Conservation (phyloP, 805 yeast genomes). For the Saturnispora hagleri region DNA sequence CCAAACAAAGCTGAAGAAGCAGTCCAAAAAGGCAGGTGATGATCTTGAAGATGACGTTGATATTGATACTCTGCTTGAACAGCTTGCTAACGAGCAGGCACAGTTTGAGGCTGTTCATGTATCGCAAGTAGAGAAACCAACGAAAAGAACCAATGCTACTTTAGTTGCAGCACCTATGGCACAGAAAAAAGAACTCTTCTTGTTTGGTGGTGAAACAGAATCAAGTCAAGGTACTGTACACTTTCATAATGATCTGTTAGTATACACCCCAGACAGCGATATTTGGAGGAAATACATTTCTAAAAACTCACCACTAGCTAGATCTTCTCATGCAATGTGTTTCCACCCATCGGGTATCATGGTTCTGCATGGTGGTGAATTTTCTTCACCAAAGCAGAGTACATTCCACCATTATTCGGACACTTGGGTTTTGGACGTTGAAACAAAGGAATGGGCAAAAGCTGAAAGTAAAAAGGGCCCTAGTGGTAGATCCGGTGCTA, state of each 20-base stretch:
- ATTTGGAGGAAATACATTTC: slow-evolving; percentile 74
- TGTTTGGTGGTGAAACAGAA: slow-evolving; percentile 83
- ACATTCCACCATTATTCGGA: slow-evolving; percentile 96
- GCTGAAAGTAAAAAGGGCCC: slow-evolving; percentile 68
- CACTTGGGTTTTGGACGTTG: slow-evolving; percentile 86
- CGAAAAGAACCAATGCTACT: slow-evolving; percentile 63
- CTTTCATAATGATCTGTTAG: slow-evolving; percentile 74
- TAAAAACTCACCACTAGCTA: slow-evolving; percentile 81
- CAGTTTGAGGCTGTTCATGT: slow-evolving; percentile 64
- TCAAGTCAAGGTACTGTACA: slow-evolving; percentile 35
- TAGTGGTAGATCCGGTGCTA: slow-evolving; percentile 82
- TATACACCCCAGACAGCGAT: slow-evolving; percentile 67
- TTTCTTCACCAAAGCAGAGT: slow-evolving; percentile 90
- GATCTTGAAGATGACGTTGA: slow-evolving; percentile 79
- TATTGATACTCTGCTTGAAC: slow-evolving; percentile 72
- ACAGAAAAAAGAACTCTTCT: slow-evolving; percentile 64
- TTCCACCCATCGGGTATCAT: slow-evolving; percentile 86
- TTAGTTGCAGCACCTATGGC: slow-evolving; percentile 68
- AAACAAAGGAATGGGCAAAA: slow-evolving; percentile 82
- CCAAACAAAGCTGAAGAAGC: slow-evolving; percentile 59
- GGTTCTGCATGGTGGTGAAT: slow-evolving; percentile 91
- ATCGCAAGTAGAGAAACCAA: slow-evolving; percentile 50
- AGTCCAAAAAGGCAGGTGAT: slow-evolving; percentile 66
- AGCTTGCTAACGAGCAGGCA: slow-evolving; percentile 72
- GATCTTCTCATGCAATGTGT: slow-evolving; percentile 91